Base-by-base conservation (phyloP, 2,329 filamentous ascomycete genomes). In the Madurella fahalii region DNA sequence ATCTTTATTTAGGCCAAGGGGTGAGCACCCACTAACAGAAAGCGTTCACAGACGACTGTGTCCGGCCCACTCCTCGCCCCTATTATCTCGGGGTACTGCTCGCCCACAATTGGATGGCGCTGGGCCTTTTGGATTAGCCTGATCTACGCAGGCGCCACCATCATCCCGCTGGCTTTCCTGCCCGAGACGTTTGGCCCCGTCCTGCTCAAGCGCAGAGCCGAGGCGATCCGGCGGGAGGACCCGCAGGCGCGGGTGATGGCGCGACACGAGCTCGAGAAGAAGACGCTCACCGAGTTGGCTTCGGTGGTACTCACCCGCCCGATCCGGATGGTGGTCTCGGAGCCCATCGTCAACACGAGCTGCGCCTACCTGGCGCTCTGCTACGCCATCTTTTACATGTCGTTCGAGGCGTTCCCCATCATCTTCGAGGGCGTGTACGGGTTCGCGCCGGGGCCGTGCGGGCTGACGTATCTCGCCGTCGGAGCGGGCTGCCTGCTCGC, bases 321-420 rank as follows among this genome's bases (percentile, higher is more conserved):
- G 0, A 69, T 91, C 5, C 78, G 85, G 25, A 93, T 93, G 89
- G 74, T 87, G 32, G 43, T 80, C 48, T 84, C 79, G 42, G 89
- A 94, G 65, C 84, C 86, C 47, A 87, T 93, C 47, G 87, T 93
- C 8, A 75, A 84, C 20, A 85, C 83, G 47, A 82, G 80, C 1
- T 90, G 85, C 67, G 66, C 82, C 64, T 92, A 90, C 68, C 75
- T 91, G 11, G 83, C 88, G 34, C 74, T 92, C 30, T 78, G 84
- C 34, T 92, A 90, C 65, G 79, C 74, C 47, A 79, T 81, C 61
- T 81, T 81, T 64, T 81, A 82, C 75, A 88, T 92, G 71, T 90
- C 84, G 65, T 90, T 93, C 63, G 83, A 90, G 67, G 85, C 86
- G 2, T 92, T 86, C 67, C 84, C 84, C 1, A 76, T 85, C 56